A percentile compares a stretch with the other conserved stretches of the same genome.
Evolutionary conservation across 2,329 filamentous ascomycete genomes (phyloP).

Genomic region (Exophiala alcalophila): DNA sequence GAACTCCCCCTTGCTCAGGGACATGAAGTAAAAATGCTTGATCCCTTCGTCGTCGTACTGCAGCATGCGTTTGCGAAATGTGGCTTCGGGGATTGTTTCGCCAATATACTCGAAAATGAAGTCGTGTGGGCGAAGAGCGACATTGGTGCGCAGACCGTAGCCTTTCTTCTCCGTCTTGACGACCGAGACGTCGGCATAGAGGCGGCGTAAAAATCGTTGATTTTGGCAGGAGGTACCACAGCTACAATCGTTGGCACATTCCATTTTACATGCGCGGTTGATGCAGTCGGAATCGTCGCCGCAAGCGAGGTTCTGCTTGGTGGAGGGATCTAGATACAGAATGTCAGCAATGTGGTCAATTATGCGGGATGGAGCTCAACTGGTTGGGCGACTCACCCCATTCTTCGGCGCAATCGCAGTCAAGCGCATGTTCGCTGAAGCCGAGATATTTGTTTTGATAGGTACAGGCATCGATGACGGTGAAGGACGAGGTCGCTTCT

Average conservation of each 20-base stretch:
- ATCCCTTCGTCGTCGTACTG: slow-evolving; percentile 95
- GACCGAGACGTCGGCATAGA: slow-evolving; percentile 88
- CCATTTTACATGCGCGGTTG: slow-evolving; percentile 96
- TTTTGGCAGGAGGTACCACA: slow-evolving; percentile 89
- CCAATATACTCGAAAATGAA: slow-evolving; percentile 99
- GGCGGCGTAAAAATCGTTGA: slow-evolving; percentile 84
- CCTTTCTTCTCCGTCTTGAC: slow-evolving; percentile 99
- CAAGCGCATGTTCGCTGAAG: slow-evolving; percentile 84
- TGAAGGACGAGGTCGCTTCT: slow-evolving; percentile 73
- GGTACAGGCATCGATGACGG: slow-evolving; percentile 77
- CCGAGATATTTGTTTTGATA: slow-evolving; percentile 92
- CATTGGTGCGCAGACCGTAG: slow-evolving; percentile 81
- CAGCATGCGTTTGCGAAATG: slow-evolving; percentile 83
- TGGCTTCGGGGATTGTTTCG: slow-evolving; percentile 91
- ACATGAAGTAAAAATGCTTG: slow-evolving; percentile 99
- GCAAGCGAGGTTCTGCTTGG: slow-evolving; percentile 72
- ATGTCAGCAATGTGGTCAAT: slow-evolving; percentile 21
- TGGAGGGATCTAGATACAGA: slow-evolving; percentile 49
- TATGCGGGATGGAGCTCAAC: slow-evolving; percentile 17
- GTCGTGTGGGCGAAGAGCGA: slow-evolving; percentile 73
- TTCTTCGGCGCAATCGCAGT: slow-evolving; percentile 92
- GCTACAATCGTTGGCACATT: slow-evolving; percentile 83
- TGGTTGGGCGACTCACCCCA: slow-evolving; percentile 68
- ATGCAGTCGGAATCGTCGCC: slow-evolving; percentile 97
- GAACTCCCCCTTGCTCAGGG: slow-evolving; percentile 90